Evolutionary conservation across 163 green algal genomes (phyloP), one percentile per base, ranked within the genome.

Genomic region (Chlamydomonas reinhardtii): DNA sequence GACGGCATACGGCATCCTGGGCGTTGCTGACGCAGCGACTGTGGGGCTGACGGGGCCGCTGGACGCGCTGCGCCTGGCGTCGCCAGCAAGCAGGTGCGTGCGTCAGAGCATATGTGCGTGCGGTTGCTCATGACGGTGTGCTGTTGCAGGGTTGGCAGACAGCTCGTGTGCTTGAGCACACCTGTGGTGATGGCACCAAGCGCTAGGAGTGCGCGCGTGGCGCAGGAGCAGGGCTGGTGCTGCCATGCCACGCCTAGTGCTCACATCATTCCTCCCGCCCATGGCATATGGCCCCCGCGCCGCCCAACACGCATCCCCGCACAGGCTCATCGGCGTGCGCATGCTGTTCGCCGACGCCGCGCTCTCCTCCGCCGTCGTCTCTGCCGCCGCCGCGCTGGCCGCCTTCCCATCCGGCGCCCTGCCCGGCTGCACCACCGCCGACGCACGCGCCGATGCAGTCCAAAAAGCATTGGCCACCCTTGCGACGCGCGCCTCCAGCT

Each of bases 371-470:
- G 52, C 77, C 14, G 69, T 85, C 24, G 39, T 73, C 12, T 39
- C 59, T 1, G 68, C 52, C 4, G 48, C 65, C 0, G 31, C 52
- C 0, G 52, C 79, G 9, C 79, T 85, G 1, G 79, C 79, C 20
- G 79, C 79, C 79, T 72, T 85, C 34, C 80, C 80, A 27, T 16
- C 70, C 27, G 56, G 56, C 80, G 66, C 35, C 6, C 27, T 79
- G 8, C 48, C 79, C 34, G 14, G 24, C 31, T 85, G 79, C 59
- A 32, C 56, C 11, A 73, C 70, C 22, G 12, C 73, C 0, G 56
- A 56, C 3, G 27, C 56, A 1, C 69, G 74, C 5, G 69, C 37
- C 8, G 48, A 48, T 27, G 80, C 80, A 14, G 70, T 86, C 19
- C 73, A 86, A 59, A 32, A 12, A 5, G 65, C 56, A 6, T 25